These are phyloP conservation scores for Oxyria digyna DNA, from an alignment of 148 eudicot genomes.

Conservation along the genomic window DNA sequence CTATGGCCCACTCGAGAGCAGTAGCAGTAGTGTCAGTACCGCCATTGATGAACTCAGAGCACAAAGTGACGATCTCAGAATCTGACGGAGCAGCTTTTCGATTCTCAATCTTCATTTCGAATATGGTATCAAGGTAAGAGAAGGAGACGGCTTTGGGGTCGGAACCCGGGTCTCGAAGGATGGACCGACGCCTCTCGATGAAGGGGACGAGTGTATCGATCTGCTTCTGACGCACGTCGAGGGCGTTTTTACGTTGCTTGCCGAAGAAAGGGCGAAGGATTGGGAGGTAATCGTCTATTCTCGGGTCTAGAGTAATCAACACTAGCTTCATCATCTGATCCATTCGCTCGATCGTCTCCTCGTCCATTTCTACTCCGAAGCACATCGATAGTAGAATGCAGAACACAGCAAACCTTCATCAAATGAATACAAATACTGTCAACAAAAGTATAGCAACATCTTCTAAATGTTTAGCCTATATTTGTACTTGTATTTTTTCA, in stretches of 20 bases:
- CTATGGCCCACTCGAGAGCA: conserved; percentile 87
- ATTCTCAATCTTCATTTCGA: conserved; percentile 55
- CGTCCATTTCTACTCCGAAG: conserved; percentile 83
- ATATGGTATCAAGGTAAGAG: conserved; percentile 75
- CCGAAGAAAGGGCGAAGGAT: conserved; percentile 56
- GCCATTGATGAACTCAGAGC: conserved; percentile 83
- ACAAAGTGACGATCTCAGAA: conserved; percentile 67
- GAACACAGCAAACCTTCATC: conserved; percentile 47
- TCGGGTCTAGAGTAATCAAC: conserved; percentile 53
- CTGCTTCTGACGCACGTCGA: conserved; percentile 48
- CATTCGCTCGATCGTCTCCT: conserved; percentile 40
- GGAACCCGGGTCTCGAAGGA: conserved; percentile 31
- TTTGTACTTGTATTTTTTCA: too few species aligned
- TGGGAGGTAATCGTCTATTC: conserved; percentile 72
- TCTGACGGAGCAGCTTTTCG: conserved; percentile 41
- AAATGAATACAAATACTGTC: not conserved
- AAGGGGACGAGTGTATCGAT: conserved; percentile 46
- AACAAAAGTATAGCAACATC: too few species aligned
- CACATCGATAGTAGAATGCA: conserved; percentile 65
- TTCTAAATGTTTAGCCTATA: too few species aligned
- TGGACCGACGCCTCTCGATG: conserved; percentile 42
- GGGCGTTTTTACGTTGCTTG: conserved; percentile 49
- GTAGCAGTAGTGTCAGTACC: conserved; percentile 92
- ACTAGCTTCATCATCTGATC: conserved; percentile 74
- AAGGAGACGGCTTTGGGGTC: conserved; percentile 35